Conservation (phyloP, 106 monocot genomes). For the Gastrodia elata region DNA sequence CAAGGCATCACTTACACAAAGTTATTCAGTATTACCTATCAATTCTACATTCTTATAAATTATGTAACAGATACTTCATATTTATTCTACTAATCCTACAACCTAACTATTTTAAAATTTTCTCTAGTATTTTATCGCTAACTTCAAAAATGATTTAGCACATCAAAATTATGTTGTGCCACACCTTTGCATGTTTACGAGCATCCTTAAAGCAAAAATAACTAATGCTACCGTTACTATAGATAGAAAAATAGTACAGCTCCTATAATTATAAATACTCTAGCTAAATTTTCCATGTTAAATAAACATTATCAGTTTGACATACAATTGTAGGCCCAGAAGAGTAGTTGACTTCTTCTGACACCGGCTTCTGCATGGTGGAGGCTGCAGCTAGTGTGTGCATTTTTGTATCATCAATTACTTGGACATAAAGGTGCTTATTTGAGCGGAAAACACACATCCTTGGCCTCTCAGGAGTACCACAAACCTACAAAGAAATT, state of each 20-base stretch:
- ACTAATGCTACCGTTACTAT: background rate
- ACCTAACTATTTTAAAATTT: background rate
- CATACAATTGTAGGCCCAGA: slow-evolving; percentile 84
- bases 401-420: slow-evolving; percentile 90
- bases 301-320: background rate
- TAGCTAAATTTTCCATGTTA: background rate
- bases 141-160: background rate
- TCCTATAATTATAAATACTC: background rate
- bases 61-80: background rate
- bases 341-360: slow-evolving; percentile 49
- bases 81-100: background rate
- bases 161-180: background rate
- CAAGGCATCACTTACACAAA: background rate
- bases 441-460: slow-evolving; percentile 81
- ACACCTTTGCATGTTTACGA: background rate
- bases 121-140: too few species aligned
- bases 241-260: background rate
- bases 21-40: background rate
- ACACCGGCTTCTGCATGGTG: slow-evolving; percentile 80
- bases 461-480: slow-evolving; percentile 91
- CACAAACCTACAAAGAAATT: slow-evolving; percentile 51
- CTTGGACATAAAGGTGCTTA: slow-evolving; percentile 90
- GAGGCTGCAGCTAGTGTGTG: slow-evolving; percentile 81
- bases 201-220: background rate
- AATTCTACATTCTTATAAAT: background rate